Percentiles rank a stretch among this genome's conserved stretches.
Evolutionary conservation across 2,329 filamentous ascomycete species (phyloP).

Genomic region (Hypomyces perniciosus): DNA sequence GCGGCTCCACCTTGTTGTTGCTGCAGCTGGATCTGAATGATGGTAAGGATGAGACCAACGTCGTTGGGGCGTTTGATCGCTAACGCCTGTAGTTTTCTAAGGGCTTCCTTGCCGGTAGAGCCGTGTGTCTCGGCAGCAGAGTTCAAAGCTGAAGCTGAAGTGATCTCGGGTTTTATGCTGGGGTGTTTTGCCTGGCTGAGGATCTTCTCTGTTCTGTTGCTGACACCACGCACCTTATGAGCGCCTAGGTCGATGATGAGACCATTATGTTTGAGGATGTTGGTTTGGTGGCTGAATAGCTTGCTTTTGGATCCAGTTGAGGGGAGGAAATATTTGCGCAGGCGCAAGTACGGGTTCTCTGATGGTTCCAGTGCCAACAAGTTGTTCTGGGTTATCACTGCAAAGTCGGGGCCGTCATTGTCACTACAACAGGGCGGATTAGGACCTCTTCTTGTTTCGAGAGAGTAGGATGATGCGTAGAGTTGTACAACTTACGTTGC

Average conservation of each 20-base stretch:
- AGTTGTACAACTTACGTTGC: constrained; percentile 52
- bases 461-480: neutral
- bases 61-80: constrained; percentile 72
- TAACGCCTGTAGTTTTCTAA: constrained; percentile 63
- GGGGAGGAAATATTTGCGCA: constrained; percentile 52
- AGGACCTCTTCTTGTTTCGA: neutral
- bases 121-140: constrained; percentile 69
- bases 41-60: constrained; percentile 71
- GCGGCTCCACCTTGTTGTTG: constrained; percentile 68
- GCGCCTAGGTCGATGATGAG: constrained; percentile 59
- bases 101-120: constrained; percentile 56
- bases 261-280: constrained; percentile 52
- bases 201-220: constrained; percentile 39
- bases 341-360: constrained; percentile 61
- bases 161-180: constrained; percentile 27
- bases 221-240: constrained; percentile 61
- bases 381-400: constrained; percentile 63
- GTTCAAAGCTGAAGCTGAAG: constrained; percentile 45
- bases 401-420: constrained; percentile 54
- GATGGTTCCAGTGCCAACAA: constrained; percentile 35
- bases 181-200: constrained; percentile 27
- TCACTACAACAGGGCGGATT: neutral
- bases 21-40: constrained; percentile 74
- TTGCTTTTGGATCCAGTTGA: constrained; percentile 51
- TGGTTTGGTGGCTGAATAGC: constrained; percentile 64